A percentile compares a stretch with the other conserved stretches of the same genome.
phyloP scores from a whole-genome alignment of 805 yeast genomes.

The Lipomyces sp. region DNA sequence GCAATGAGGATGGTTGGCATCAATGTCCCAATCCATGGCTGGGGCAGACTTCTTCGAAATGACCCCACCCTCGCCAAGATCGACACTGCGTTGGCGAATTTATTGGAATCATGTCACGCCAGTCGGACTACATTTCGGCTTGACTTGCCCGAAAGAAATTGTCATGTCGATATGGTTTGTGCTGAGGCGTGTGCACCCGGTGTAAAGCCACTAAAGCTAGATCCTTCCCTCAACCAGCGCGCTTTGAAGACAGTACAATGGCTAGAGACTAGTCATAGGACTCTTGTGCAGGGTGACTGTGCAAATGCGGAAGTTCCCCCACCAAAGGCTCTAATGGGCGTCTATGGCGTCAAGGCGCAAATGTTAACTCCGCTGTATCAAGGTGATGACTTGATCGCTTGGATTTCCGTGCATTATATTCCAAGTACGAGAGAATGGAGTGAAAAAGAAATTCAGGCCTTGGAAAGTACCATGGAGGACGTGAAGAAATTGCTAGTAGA shows the following conservation, averaged over 20 bases:
- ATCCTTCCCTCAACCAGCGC: slow-evolving; percentile 26
- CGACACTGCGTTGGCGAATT: slow-evolving; percentile 4
- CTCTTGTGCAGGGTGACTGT: slow-evolving; percentile 24
- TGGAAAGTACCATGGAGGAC: slow-evolving; percentile 6
- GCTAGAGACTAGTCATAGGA: slow-evolving; percentile 20
- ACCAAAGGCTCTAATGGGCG: slow-evolving; percentile 21
- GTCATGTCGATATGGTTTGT: slow-evolving; percentile 23
- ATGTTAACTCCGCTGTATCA: slow-evolving; percentile 19
- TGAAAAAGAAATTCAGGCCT: slow-evolving; percentile 7
- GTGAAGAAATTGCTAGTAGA: slow-evolving; percentile 1
- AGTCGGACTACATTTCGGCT: slow-evolving; percentile 22
- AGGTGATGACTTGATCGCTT: slow-evolving; percentile 18
- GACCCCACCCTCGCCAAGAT: slow-evolving; percentile 16
- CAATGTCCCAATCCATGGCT: slow-evolving; percentile 19
- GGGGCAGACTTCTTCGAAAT: slow-evolving; percentile 24
- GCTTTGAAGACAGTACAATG: slow-evolving; percentile 24
- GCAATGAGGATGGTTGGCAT: slow-evolving; percentile 24
- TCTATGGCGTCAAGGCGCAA: slow-evolving; percentile 29
- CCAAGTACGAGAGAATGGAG: slow-evolving; percentile 18
- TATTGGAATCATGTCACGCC: slow-evolving; percentile 11
- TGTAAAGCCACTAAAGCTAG: slow-evolving; percentile 15
- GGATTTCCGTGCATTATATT: slow-evolving; percentile 26
- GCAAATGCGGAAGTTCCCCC: slow-evolving; percentile 21
- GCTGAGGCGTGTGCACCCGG: slow-evolving; percentile 26
- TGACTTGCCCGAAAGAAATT: slow-evolving; percentile 21